Evolutionary conservation across 2,329 filamentous ascomycete species (phyloP).

Genomic region (Colletotrichum trifolii): DNA sequence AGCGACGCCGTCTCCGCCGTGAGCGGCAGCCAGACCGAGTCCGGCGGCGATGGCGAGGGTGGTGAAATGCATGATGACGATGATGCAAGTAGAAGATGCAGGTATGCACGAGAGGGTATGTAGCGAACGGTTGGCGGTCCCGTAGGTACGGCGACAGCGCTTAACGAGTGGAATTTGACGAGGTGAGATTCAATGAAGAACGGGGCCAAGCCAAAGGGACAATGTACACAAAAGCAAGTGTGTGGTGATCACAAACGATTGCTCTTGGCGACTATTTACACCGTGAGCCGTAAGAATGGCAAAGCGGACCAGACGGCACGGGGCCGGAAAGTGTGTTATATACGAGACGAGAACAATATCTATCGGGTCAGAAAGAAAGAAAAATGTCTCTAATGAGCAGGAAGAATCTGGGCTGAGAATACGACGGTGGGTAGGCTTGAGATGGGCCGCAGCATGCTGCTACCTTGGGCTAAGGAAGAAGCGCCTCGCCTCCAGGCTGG

Average conservation of each 20-base stretch:
- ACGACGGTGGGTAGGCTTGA: slow-evolving; percentile 12
- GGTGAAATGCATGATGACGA: slow-evolving; percentile 21
- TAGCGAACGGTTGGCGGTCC: slow-evolving; percentile 12
- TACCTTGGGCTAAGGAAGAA: slow-evolving; percentile 1
- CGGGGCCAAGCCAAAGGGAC: slow-evolving; percentile 23
- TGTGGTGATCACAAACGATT: neutral
- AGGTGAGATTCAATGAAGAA: slow-evolving; percentile 28
- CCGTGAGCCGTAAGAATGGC: slow-evolving; percentile 10
- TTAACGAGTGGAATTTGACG: slow-evolving; percentile 30
- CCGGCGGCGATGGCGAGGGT: slow-evolving; percentile 25
- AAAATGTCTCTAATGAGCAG: neutral
- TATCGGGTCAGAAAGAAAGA: slow-evolving; percentile 5
- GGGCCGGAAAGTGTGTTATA: slow-evolving; percentile 30
- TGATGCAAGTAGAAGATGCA: neutral
- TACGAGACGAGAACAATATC: slow-evolving; percentile 11
- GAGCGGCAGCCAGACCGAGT: slow-evolving; percentile 27
- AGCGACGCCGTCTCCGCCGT: slow-evolving; percentile 23
- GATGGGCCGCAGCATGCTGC: slow-evolving; percentile 21
- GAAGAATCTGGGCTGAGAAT: slow-evolving; percentile 23
- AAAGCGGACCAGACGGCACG: neutral
- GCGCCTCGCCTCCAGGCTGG: slow-evolving; percentile 2
- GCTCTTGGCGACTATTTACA: slow-evolving; percentile 27
- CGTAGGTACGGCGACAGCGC: slow-evolving; percentile 6
- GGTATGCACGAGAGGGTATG: neutral
- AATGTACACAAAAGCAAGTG: slow-evolving; percentile 17